These are phyloP conservation scores for Coniophora puteana DNA, from an alignment of 1,284 basidiomycete species.

Conservation along the genomic window DNA sequence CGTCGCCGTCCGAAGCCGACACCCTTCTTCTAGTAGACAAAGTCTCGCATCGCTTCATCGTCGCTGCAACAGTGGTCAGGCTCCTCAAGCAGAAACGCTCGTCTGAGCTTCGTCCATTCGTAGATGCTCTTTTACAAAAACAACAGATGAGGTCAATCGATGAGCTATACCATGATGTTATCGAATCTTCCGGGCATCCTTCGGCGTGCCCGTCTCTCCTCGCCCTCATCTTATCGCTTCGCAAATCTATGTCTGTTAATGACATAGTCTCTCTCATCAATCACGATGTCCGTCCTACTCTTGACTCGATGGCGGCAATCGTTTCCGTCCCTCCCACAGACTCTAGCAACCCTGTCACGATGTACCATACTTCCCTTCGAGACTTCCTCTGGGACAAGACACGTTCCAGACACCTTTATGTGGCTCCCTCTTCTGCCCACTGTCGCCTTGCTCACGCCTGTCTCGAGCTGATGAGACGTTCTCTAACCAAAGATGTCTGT, in stretches of 20 bases:
- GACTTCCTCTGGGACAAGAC: conserved; percentile 15
- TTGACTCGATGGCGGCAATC: conserved; percentile 15
- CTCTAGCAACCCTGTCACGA: conserved; percentile 9
- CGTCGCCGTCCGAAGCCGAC: conserved; percentile 19
- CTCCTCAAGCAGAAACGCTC: conserved; percentile 13
- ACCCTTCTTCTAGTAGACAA: conserved; percentile 17
- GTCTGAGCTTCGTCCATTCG: conserved; percentile 11
- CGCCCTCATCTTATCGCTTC: conserved; percentile 15
- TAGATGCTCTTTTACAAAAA: conserved; percentile 9
- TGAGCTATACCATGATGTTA: conserved; percentile 14
- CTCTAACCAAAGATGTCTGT: conserved; percentile 16
- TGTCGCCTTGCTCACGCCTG: conserved; percentile 13
- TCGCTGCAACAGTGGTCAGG: conserved; percentile 24
- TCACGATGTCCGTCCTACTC: conserved; percentile 7
- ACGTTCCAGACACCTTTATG: conserved; percentile 16
- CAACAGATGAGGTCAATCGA: conserved; percentile 10
- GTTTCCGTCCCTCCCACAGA: conserved; percentile 11
- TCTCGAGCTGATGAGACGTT: conserved; percentile 15
- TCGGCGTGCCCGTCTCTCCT: conserved; percentile 13
- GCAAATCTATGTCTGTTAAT: conserved; percentile 11
- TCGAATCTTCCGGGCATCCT: conserved; percentile 9
- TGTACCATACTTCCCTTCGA: conserved; percentile 23
- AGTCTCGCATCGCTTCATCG: conserved; percentile 25
- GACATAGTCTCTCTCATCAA: conserved; percentile 16
- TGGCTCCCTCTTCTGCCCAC: conserved; percentile 13